These are phyloP conservation scores for Oryza brachyantha DNA, from an alignment of 176 grass and related monocot species.

Conservation along the genomic window DNA sequence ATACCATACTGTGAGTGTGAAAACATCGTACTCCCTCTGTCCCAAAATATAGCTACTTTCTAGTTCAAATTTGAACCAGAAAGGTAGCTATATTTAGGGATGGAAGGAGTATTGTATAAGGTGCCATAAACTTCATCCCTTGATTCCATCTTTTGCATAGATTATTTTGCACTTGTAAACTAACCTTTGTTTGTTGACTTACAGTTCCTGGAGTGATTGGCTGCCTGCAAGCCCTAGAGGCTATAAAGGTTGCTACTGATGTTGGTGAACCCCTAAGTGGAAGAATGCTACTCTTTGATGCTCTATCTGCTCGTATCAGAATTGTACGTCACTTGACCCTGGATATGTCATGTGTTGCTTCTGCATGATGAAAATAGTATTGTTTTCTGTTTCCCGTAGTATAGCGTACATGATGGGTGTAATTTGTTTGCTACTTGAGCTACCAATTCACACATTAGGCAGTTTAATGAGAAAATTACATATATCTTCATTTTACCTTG, in stretches of 20 bases:
- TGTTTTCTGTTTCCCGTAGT: background rate
- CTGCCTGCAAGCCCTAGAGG: constrained; percentile 96
- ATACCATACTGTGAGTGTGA: background rate
- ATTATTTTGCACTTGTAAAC: constrained; percentile 13
- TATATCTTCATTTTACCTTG: background rate
- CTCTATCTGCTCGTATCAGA: constrained; percentile 67
- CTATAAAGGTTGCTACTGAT: constrained; percentile 74
- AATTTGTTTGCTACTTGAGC: background rate
- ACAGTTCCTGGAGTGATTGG: constrained; percentile 91
- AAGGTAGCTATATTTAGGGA: too few relatives aligned
- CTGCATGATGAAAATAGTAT: background rate
- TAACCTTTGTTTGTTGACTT: constrained; percentile 33
- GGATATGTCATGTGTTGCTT: constrained; percentile 3
- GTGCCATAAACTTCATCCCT: constrained; percentile 11
- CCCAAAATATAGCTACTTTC: too few relatives aligned
- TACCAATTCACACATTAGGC: background rate
- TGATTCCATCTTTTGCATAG: background rate
- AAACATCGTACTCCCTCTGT: background rate
- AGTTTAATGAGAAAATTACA: background rate
- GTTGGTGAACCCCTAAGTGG: constrained; percentile 88
- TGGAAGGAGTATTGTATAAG: too few relatives aligned
- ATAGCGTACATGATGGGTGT: background rate
- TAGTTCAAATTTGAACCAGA: too few relatives aligned
- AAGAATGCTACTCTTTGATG: constrained; percentile 94
- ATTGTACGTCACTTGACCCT: constrained; percentile 56